Evolutionary conservation across 331 rosid genomes (phyloP), one percentile per base, ranked within the genome.

Genomic region (Malus hybrid): DNA sequence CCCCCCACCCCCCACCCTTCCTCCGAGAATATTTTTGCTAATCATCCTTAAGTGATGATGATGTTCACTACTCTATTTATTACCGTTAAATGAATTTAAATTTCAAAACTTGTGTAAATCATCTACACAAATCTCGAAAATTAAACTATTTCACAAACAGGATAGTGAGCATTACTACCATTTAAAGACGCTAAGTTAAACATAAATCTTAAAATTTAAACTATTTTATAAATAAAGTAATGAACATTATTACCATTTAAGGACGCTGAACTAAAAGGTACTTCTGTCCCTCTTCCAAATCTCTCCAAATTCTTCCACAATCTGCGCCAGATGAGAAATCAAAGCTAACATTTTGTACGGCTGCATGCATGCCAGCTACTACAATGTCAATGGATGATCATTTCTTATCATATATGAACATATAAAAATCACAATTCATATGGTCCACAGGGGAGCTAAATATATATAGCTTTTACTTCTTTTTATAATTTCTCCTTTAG

Each of bases 1-100:
- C 31, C 60, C n/a, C 14, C 55, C 22, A 28, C 24, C 33, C 12
- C 48, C 70, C 4, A 65, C 73, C 10, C 70, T 63, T 18, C 83
- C 19, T 66, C 39, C 24, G 9, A 11, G 80, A 73, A 39, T 73
- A 31, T 48, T 57, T 24, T 65, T 59, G 50, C 14, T n/a, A 50
- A 74, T 78, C 73, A 70, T 68, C 71, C 69, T 75, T 71, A 81
- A 76, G 50, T 3, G 50, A 44, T 44, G 50, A 44, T 44, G 50
- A 44, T 44, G 50, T 44, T 44, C 5, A 11, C 15, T 44, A 44
- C 0, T 42, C 14, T 42, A 44, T 44, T 44, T 44, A 44, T 44
- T 44, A 44, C 5, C 50, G 15, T 44, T 44, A 2, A 44, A 11
- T 11, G 5, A 42, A 0, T 44, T 11, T 1, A 44, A 44, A 44